A percentile compares a stretch with the other conserved stretches of the same genome.
These are phyloP conservation scores for Xylariaceae sp. DNA, from an alignment of 2,329 filamentous ascomycete genomes.

Conservation along the genomic window DNA sequence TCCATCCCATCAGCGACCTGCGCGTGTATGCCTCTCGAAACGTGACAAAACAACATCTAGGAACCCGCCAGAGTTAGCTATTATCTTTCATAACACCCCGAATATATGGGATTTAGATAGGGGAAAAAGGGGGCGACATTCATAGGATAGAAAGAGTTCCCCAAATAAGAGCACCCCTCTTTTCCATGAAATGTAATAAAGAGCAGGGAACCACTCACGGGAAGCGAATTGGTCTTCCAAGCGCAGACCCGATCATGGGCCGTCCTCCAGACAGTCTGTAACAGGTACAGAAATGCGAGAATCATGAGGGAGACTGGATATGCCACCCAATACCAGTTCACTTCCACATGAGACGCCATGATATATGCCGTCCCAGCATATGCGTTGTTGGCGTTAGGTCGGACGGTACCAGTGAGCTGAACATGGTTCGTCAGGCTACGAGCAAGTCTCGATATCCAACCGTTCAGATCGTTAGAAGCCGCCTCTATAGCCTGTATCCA, in stretches of 20 bases:
- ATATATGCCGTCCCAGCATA: constrained; percentile 29
- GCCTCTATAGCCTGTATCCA: constrained; percentile 36
- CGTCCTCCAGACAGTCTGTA: constrained; percentile 33
- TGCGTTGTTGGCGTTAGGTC: constrained; percentile 20
- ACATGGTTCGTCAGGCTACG: constrained; percentile 35
- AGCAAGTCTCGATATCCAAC: constrained; percentile 33
- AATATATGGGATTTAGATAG: neutral
- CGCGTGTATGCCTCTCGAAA: constrained; percentile 32
- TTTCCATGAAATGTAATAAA: neutral
- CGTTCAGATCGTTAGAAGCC: constrained; percentile 27
- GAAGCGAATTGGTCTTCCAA: constrained; percentile 36
- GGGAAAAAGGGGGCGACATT: no score
- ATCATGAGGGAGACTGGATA: constrained; percentile 34
- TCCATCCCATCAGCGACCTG: constrained; percentile 33
- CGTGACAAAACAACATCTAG: constrained; percentile 35
- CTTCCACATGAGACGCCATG: constrained; percentile 31
- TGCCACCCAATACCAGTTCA: constrained; percentile 35
- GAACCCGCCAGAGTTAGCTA: neutral
- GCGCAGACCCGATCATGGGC: constrained; percentile 33
- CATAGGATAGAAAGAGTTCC: neutral
- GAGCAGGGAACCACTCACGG: constrained; percentile 12
- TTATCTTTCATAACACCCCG: neutral
- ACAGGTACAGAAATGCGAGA: constrained; percentile 33
- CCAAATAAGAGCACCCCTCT: neutral
- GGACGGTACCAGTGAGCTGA: constrained; percentile 29